Evolutionary conservation across 2,329 filamentous ascomycete species (phyloP).

Genomic region (Xylariales sp.): DNA sequence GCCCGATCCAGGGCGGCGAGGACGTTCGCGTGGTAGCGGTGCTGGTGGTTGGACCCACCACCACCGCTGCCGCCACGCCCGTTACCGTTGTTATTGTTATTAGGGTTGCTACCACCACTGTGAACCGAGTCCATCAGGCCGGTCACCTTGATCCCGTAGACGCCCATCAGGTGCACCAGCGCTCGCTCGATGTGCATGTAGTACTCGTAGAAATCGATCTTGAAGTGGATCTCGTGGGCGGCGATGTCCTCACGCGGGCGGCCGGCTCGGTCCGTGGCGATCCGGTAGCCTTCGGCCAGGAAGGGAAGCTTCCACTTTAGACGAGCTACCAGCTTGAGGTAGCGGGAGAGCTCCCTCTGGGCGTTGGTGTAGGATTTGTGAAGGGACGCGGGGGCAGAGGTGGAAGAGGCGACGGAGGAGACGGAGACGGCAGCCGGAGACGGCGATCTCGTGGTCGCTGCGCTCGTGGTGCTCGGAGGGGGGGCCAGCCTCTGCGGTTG

Average conservation of each 20-base stretch:
- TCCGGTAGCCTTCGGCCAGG: slow-evolving; percentile 51
- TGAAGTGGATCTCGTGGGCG: slow-evolving; percentile 61
- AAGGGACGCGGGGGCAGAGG: not conserved
- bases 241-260: slow-evolving; percentile 27
- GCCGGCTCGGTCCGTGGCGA: slow-evolving; percentile 37
- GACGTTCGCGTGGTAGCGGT: slow-evolving; percentile 68
- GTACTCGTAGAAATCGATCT: slow-evolving; percentile 74
- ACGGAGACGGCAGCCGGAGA: too few species aligned
- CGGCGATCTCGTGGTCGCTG: too few species aligned
- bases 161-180: slow-evolving; percentile 60
- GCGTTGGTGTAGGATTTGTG: not conserved
- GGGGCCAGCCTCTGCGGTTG: too few species aligned
- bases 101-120: too few species aligned
- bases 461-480: too few species aligned
- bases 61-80: slow-evolving; percentile 1
- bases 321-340: slow-evolving; percentile 55
- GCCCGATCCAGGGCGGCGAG: slow-evolving; percentile 55
- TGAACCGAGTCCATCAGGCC: slow-evolving; percentile 8
- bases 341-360: slow-evolving; percentile 47
- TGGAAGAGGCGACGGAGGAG: not conserved
- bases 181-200: slow-evolving; percentile 70
- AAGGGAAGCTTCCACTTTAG: slow-evolving; percentile 62
- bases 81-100: slow-evolving; percentile 17
- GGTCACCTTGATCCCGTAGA: slow-evolving; percentile 53
- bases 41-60: slow-evolving; percentile 17